phyloP scores from a whole-genome alignment of 371 early-diverging fungal genomes.

The Apophysomyces ossiformis region DNA sequence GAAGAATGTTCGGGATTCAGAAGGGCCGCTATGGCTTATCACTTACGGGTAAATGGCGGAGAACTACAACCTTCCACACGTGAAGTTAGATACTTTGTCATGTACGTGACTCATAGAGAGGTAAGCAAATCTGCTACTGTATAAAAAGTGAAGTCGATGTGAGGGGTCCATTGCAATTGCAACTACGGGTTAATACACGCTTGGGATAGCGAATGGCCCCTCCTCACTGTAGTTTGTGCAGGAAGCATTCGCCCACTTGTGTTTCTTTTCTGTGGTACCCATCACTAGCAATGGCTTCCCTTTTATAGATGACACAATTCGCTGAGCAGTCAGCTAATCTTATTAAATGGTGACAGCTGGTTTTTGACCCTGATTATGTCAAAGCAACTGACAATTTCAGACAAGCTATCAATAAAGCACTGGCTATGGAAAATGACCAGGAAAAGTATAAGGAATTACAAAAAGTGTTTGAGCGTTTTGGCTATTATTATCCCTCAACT shows the following conservation, averaged over 20 bases:
- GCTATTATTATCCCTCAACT: not conserved
- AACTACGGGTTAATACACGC: too few relatives aligned
- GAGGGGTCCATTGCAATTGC: too few relatives aligned
- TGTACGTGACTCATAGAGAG: constrained; percentile 2
- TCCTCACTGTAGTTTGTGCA: too few relatives aligned
- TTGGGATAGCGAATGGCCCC: too few relatives aligned
- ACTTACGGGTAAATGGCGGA: not conserved
- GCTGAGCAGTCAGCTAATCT: too few relatives aligned
- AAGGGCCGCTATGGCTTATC: not conserved
- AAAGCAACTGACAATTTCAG: not conserved
- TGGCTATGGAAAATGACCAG: not conserved
- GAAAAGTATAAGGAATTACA: not conserved
- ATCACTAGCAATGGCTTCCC: too few relatives aligned
- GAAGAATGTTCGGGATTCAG: not conserved
- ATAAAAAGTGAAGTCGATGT: not conserved
- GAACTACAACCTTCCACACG: not conserved
- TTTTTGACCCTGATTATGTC: not conserved
- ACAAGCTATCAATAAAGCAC: not conserved
- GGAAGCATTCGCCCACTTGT: too few relatives aligned
- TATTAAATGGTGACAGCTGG: not conserved
- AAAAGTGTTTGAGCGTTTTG: not conserved
- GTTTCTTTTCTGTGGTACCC: too few relatives aligned
- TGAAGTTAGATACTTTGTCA: not conserved
- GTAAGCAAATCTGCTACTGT: not conserved
- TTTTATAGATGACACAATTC: too few relatives aligned